Evolutionary conservation across 805 yeast species (phyloP), one percentile per base, ranked within the genome.

Genomic region (Maudiozyma barnettii): DNA sequence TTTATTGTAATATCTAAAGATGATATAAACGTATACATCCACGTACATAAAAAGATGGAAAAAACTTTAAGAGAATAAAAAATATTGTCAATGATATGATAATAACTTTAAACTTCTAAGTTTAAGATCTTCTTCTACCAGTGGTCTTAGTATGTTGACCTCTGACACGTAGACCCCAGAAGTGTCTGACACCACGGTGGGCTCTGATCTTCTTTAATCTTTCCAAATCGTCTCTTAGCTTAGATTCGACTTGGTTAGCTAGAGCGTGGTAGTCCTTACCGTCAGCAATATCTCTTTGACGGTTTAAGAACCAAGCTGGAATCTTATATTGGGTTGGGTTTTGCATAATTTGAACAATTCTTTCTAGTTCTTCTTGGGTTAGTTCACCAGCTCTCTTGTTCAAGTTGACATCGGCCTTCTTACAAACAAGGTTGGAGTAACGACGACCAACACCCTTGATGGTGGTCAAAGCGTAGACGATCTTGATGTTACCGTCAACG

Each of bases 91-190:
- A 42, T 42, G 6, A 33, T 26, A 23, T 20, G 29, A 21, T 39
- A 21, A 10, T 40, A 38, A 29, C 22, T 45, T 18, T 41, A 33
- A 33, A n/a, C 19, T 19, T 23, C 43, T 31, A 22, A 35, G 54
- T 55, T 59, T 63, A 63, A 61, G 56, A 54, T 63, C 67, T 71
- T 77, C 95, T 89, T 81, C 99, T 89, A 75, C 97, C 95, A 68
- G 99, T 93, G 75, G 98, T 90, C 86, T 93, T 93, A 83, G 99
- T 93, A 82, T 91, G 99, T 82, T 93, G 99, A 79, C 99, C 99
- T 84, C 99, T 89, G 76, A 93, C 98, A 81, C 93, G 93, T 74
- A 91, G 80, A 74, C 97, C 96, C 97, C 97, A 93, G 90, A 83
- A 89, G 82, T 93, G 99, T 84, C 99, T 89, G 76, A 93, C 84